phyloP scores from a whole-genome alignment of 345 rosid species.

The Odontarrhena argentea region DNA sequence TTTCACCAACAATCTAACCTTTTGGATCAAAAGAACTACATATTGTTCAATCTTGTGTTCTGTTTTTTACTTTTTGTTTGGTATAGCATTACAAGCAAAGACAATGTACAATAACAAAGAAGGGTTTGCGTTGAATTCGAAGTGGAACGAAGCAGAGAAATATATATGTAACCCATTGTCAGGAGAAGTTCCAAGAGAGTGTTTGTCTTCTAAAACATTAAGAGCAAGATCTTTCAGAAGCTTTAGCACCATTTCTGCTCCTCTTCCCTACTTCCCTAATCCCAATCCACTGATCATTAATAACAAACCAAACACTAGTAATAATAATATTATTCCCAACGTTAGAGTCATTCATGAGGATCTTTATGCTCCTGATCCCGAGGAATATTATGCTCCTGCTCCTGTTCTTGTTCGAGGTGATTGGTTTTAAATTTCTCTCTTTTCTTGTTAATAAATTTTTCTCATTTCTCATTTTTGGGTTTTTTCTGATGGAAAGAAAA shows the following conservation, averaged over 20 bases:
- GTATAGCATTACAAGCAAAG: constrained; percentile 83
- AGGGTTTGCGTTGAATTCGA: constrained; percentile 81
- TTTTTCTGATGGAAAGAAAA: not conserved
- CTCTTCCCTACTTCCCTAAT: constrained; percentile 58
- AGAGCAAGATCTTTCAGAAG: constrained; percentile 73
- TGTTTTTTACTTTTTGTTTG: not conserved
- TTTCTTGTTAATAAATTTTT: not conserved
- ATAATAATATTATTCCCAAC: not conserved
- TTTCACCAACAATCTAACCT: not conserved
- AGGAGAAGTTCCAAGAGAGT: constrained; percentile 98
- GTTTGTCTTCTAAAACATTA: constrained; percentile 83
- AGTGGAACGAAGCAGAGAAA: constrained; percentile 98
- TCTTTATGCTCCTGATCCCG: constrained; percentile 37
- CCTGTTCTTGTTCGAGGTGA: constrained; percentile 31
- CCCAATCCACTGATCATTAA: constrained; percentile 28
- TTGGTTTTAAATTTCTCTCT: not conserved
- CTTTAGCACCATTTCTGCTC: constrained; percentile 71
- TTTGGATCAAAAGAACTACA: not conserved
- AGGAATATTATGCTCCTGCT: no score
- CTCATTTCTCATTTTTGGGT: not conserved
- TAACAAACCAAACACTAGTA: constrained; percentile 40
- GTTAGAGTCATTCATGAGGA: constrained; percentile 41
- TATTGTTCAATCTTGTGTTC: not conserved
- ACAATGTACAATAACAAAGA: constrained; percentile 58
- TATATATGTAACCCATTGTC: constrained; percentile 96